A percentile compares a stretch with the other conserved stretches of the same genome.
These are phyloP conservation scores for Corylus americana DNA, from an alignment of 306 rosid species.

Conservation along the genomic window DNA sequence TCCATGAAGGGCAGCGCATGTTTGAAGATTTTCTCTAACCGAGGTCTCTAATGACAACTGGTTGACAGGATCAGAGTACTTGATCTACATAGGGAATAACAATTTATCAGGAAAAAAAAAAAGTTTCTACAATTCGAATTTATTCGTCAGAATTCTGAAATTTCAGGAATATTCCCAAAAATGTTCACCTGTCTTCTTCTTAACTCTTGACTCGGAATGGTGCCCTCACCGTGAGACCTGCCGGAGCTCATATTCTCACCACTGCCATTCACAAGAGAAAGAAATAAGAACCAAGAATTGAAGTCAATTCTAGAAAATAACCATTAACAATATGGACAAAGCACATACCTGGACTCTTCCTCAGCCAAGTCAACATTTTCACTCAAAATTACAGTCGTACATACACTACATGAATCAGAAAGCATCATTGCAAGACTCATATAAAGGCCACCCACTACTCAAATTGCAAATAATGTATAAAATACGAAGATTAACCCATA, in stretches of 20 bases:
- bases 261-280: conserved; percentile 44
- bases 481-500: conserved; percentile 37
- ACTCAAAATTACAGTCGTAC: conserved; percentile 85
- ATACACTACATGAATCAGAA: conserved; percentile 60
- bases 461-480: conserved; percentile 12
- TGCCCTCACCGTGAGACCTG: conserved; percentile 51
- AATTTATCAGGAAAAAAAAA: conserved; percentile 27
- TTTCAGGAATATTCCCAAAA: conserved; percentile 16
- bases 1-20: conserved; percentile 86
- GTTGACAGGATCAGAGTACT: conserved; percentile 80
- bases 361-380: conserved; percentile 60
- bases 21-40: conserved; percentile 84
- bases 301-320: neutral
- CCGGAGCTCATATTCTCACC: conserved; percentile 63
- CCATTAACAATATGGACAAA: neutral
- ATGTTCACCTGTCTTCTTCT: conserved; percentile 78
- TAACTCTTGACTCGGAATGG: conserved; percentile 63
- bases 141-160: conserved; percentile 24
- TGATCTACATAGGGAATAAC: conserved; percentile 56
- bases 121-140: neutral
- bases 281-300: conserved; percentile 14
- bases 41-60: conserved; percentile 78
- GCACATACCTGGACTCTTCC: conserved; percentile 80
- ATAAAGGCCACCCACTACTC: conserved; percentile 16
- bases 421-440: conserved; percentile 19